phyloP scores from a whole-genome alignment of 2,329 filamentous ascomycete genomes.

The Colletotrichum tabaci region DNA sequence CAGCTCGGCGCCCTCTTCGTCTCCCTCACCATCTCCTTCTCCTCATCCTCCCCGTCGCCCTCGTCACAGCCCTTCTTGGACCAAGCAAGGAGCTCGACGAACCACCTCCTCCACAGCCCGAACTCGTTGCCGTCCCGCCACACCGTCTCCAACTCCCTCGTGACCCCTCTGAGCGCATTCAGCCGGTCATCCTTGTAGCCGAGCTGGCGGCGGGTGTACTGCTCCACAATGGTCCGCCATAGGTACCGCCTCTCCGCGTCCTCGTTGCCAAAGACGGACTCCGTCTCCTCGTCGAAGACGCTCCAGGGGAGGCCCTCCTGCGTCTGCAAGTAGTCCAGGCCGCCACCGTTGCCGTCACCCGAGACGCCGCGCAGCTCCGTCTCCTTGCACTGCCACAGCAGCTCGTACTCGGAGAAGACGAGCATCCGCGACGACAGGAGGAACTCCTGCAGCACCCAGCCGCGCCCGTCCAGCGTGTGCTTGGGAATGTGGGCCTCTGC shows the following conservation, averaged over 20 bases:
- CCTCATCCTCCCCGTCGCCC: neutral
- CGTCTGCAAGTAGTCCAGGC: conserved; percentile 34
- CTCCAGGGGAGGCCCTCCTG: conserved; percentile 25
- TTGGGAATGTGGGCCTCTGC: neutral
- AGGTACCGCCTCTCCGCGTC: conserved; percentile 11
- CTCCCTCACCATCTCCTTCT: neutral
- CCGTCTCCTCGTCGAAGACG: conserved; percentile 1
- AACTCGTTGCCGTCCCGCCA: conserved; percentile 22
- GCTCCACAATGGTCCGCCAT: conserved; percentile 30
- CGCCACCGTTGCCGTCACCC: neutral
- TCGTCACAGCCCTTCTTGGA: conserved; percentile 3
- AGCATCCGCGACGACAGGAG: conserved; percentile 43
- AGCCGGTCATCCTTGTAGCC: conserved; percentile 5
- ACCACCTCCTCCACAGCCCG: conserved; percentile 31
- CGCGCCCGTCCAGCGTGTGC: conserved; percentile 38
- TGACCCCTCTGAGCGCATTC: conserved; percentile 9
- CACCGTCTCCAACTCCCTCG: conserved; percentile 26
- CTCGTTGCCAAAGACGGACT: neutral
- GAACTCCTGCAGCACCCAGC: conserved; percentile 44
- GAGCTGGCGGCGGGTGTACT: conserved; percentile 24
- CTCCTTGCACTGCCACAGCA: conserved; percentile 43
- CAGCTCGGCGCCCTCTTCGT: conserved; percentile 25
- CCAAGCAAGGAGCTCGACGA: conserved; percentile 34
- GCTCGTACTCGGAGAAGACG: conserved; percentile 41
- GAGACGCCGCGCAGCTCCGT: conserved; percentile 29